Evolutionary conservation across 73 alveolate genomes (phyloP).

Genomic region (Symbiodinium pilosum): DNA sequence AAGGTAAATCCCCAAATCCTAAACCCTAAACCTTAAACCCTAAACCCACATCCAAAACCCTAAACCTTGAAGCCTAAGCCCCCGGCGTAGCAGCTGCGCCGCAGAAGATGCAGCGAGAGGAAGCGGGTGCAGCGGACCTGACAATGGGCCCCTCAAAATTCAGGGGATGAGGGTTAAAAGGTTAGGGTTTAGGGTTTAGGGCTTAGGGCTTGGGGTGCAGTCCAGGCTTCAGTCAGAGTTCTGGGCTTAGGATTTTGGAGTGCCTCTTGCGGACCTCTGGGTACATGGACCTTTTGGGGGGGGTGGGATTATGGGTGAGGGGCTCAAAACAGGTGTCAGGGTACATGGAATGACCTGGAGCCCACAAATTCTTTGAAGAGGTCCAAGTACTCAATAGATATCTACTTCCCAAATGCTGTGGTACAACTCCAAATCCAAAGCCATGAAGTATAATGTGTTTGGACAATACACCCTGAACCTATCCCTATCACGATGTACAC

Average conservation of each 20-base stretch:
- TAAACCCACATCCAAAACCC: background rate
- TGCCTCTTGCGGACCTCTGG: too few relatives aligned
- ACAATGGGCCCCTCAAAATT: background rate
- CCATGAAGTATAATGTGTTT: too few relatives aligned
- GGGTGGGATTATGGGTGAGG: background rate
- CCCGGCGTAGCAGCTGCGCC: constrained; percentile 19
- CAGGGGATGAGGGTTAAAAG: background rate
- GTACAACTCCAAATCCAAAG: too few relatives aligned
- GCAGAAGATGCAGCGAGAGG: constrained; percentile 39
- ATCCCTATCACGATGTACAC: too few relatives aligned
- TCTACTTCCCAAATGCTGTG: too few relatives aligned
- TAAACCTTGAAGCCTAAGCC: background rate
- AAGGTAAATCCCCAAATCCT: background rate
- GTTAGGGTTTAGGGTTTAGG: background rate
- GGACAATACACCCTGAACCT: too few relatives aligned
- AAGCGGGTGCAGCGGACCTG: constrained; percentile 45
- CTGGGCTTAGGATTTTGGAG: too few relatives aligned
- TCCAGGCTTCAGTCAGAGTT: too few relatives aligned
- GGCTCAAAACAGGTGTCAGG: too few relatives aligned
- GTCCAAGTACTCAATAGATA: too few relatives aligned
- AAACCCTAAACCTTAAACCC: background rate
- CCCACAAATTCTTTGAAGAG: too few relatives aligned
- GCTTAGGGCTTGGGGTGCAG: background rate
- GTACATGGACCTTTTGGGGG: background rate
- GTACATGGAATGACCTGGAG: too few relatives aligned